phyloP scores from a whole-genome alignment of 768 basidiomycete genomes.

The Lactarius deliciosus region DNA sequence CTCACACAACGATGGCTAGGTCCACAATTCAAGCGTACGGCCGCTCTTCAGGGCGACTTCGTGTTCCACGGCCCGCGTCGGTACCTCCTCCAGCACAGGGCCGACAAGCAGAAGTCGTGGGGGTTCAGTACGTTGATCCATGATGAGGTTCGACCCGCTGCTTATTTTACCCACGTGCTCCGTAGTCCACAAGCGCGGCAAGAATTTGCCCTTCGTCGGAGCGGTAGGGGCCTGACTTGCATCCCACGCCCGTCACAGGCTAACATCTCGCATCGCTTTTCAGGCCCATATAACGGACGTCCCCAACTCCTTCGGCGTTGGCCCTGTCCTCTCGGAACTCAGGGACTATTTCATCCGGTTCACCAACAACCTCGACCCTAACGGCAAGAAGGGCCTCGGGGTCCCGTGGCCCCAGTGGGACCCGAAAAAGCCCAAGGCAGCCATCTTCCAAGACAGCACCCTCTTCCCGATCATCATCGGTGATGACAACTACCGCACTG shows the following conservation, averaged over 20 bases:
- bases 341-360: constrained; percentile 27
- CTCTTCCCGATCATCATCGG: constrained; percentile 14
- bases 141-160: too few relatives aligned
- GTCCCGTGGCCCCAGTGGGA: constrained; percentile 28
- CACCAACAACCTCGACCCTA: constrained; percentile 27
- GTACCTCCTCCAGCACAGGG: constrained; percentile 20
- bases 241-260: neutral
- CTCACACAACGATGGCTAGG: neutral
- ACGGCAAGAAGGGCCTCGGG: constrained; percentile 14
- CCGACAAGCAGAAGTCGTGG: constrained; percentile 24
- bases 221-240: constrained; percentile 8
- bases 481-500: constrained; percentile 24
- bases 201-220: constrained; percentile 21
- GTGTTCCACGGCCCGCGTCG: constrained; percentile 29
- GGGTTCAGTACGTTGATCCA: constrained; percentile 17
- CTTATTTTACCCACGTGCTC: neutral
- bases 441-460: constrained; percentile 15
- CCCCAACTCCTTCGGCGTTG: constrained; percentile 7
- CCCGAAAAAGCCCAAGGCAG: constrained; percentile 14
- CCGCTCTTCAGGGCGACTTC: constrained; percentile 27
- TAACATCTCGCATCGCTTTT: constrained; percentile 3
- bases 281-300: constrained; percentile 21
- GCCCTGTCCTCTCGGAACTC: constrained; percentile 6
- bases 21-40: constrained; percentile 27
- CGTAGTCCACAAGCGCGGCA: constrained; percentile 27